These are phyloP conservation scores for Pulveroboletus sp. DNA, from an alignment of 768 basidiomycete genomes.

Conservation along the genomic window DNA sequence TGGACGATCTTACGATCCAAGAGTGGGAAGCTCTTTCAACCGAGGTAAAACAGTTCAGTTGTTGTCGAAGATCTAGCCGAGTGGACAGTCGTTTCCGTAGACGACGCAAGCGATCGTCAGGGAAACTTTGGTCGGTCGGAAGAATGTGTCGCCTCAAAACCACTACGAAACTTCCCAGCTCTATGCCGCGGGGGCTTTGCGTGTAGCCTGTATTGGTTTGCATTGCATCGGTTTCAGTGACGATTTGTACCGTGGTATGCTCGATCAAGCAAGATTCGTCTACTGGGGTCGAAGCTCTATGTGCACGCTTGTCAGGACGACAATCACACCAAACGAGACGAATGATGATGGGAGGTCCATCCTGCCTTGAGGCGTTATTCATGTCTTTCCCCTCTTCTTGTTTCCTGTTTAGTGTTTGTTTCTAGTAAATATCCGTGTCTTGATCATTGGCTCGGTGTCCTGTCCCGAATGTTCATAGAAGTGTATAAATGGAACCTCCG, in stretches of 20 bases:
- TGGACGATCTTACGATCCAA: slow-evolving; percentile 58
- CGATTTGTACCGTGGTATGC: slow-evolving; percentile 54
- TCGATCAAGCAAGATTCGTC: slow-evolving; percentile 51
- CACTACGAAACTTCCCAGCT: slow-evolving; percentile 70
- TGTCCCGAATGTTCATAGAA: background rate
- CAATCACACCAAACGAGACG: slow-evolving; percentile 10
- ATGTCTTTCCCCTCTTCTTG: background rate
- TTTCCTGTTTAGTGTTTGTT: background rate
- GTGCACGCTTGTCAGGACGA: slow-evolving; percentile 12
- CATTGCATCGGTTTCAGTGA: slow-evolving; percentile 77
- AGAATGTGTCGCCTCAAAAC: slow-evolving; percentile 75
- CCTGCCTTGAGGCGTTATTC: slow-evolving; percentile 3
- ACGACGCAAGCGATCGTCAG: slow-evolving; percentile 61
- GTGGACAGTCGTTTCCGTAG: slow-evolving; percentile 34
- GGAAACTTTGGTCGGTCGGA: slow-evolving; percentile 66
- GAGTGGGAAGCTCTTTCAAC: slow-evolving; percentile 65
- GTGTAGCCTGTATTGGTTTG: slow-evolving; percentile 66
- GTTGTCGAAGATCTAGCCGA: background rate
- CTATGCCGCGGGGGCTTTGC: slow-evolving; percentile 67
- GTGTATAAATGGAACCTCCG: background rate
- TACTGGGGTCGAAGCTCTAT: slow-evolving; percentile 21
- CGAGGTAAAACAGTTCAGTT: slow-evolving; percentile 42
- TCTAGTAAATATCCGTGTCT: background rate
- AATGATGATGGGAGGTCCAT: slow-evolving; percentile 9
- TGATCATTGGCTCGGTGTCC: background rate